phyloP scores from a whole-genome alignment of 306 rosid genomes.

The Cucurbita maxima region DNA sequence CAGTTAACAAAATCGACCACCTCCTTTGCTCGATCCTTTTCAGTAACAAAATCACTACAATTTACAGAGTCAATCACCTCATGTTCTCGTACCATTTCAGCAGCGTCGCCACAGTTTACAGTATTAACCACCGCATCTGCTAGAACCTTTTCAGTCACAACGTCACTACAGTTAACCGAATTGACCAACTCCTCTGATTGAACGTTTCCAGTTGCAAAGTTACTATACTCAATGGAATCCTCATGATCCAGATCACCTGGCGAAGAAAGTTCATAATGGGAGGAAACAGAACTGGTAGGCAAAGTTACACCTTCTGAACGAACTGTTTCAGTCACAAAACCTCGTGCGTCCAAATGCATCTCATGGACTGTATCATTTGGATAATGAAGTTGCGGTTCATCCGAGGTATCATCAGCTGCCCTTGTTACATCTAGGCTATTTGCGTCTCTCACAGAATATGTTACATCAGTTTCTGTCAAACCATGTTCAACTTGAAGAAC shows the following conservation, averaged over 20 bases:
- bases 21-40: not conserved
- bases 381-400: slow-evolving; percentile 14
- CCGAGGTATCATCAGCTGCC: slow-evolving; percentile 14
- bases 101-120: slow-evolving; percentile 9
- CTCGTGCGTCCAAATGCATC: slow-evolving; percentile 15
- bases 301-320: not conserved
- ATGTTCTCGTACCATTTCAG: slow-evolving; percentile 13
- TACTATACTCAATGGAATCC: slow-evolving; percentile 12
- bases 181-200: slow-evolving; percentile 14
- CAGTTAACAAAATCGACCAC: not conserved
- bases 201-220: slow-evolving; percentile 10
- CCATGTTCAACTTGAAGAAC: slow-evolving; percentile 24
- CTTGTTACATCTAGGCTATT: slow-evolving; percentile 20
- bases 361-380: slow-evolving; percentile 12
- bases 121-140: slow-evolving; percentile 15
- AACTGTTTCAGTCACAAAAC: slow-evolving; percentile 10
- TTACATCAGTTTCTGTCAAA: slow-evolving; percentile 17
- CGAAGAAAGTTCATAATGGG: slow-evolving; percentile 12
- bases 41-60: not conserved
- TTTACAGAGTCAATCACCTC: slow-evolving; percentile 7
- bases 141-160: slow-evolving; percentile 9
- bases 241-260: slow-evolving; percentile 11
- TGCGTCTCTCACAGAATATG: slow-evolving; percentile 12
- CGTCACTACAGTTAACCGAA: slow-evolving; percentile 10
- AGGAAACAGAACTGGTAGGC: slow-evolving; percentile 2